Base-by-base conservation (phyloP, 805 yeast species). In the Starmera caribaea region DNA sequence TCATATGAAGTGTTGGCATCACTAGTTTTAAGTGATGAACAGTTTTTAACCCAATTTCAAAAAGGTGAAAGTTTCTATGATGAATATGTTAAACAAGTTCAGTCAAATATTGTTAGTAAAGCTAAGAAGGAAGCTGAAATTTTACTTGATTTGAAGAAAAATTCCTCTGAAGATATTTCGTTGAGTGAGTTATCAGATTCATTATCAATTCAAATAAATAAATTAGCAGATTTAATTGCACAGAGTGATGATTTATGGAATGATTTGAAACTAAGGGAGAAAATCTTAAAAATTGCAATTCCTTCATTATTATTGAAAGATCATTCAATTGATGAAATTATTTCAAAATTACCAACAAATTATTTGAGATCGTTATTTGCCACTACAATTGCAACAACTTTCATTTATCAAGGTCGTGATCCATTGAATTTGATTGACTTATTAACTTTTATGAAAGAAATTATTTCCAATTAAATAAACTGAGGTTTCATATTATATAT, bases 1-100 rank as follows among this genome's bases (percentile, higher is more conserved):
- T 89, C 97, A 2, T 69, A 86, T 51, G 98, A 90, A 63, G 98
- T 90, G 11, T 73, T 90, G 50, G 96, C 97, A 9, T 90, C 98
- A 3, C 75, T 90, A 44, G 81, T 96, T 3, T 81, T 92, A 55
- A 88, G 80, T 54, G 98, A 90, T 61, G 74, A 72, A 38, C 84
- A 79, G 30, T 92, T 90, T 68, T 73, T 81, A 53, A 63, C 73
- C 40, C 66, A 84, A 57, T 92, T 90, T 87, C 56, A 64, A 41
- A 76, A 76, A 45, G 69, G 72, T 42, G 95, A 96, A 10, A 68
- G 66, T 37, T 83, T 90, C 59, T 90, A 90, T 67, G 69, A 77
- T 56, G 67, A 69, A n/a, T 92, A 90, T 55, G 97, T 90, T 44
- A 70, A 71, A 50, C 80, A 82, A 54, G 96, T 86, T 27, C 97